Evolutionary conservation across 2,329 filamentous ascomycete species (phyloP).

Genomic region (Cryphonectria japonica): DNA sequence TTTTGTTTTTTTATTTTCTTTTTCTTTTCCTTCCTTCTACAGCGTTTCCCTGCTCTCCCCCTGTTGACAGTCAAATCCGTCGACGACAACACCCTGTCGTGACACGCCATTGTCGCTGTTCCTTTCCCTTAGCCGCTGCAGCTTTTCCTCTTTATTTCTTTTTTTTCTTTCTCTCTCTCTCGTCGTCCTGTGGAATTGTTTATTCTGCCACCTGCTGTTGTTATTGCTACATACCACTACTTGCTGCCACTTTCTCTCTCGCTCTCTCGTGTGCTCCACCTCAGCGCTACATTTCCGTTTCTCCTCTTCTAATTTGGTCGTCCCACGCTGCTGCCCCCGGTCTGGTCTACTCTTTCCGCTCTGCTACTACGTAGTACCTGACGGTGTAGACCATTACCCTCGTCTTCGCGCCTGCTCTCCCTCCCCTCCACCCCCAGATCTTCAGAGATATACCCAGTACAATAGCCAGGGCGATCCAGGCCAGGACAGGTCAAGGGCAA

Average conservation of each 20-base stretch:
- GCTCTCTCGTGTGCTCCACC: neutral
- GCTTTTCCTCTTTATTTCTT: neutral
- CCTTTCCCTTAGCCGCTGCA: neutral
- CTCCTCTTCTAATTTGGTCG: conserved; percentile 8
- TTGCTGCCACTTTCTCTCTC: neutral
- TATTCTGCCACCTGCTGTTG: neutral
- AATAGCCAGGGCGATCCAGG: neutral
- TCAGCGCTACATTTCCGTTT: neutral
- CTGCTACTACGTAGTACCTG: conserved; percentile 1
- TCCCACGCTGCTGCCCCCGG: conserved; percentile 2
- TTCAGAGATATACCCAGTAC: neutral
- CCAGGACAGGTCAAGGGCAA: neutral
- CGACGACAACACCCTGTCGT: neutral
- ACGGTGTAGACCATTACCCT: neutral
- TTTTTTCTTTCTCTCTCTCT: neutral
- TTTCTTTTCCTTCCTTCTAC: neutral
- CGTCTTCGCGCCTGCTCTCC: neutral
- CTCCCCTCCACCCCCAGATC: neutral
- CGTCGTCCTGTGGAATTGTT: neutral
- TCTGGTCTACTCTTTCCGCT: neutral
- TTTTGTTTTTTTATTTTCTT: neutral
- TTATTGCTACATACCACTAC: neutral
- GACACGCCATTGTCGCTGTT: conserved; percentile 1
- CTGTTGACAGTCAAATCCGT: neutral
- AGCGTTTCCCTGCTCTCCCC: neutral